Conservation (phyloP, 352 stramenopile species). For the Globisporangium parvum region DNA sequence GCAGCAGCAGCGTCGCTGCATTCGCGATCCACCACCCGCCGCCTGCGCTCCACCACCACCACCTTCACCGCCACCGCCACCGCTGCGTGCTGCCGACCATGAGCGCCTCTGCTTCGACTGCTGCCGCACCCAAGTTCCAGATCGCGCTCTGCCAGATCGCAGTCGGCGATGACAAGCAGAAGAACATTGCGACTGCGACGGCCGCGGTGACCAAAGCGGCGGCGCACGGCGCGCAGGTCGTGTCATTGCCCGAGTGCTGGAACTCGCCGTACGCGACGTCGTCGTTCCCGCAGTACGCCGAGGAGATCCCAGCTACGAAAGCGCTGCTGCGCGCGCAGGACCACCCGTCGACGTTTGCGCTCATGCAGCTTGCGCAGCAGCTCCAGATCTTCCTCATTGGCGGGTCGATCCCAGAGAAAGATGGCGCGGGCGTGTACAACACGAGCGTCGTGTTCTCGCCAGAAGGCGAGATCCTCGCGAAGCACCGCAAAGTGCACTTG, state of each 20-base stretch:
- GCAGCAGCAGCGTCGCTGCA: neutral
- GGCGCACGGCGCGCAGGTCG: slow-evolving; percentile 76
- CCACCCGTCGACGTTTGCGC: slow-evolving; percentile 82
- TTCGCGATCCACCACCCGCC: neutral
- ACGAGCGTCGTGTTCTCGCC: slow-evolving; percentile 97
- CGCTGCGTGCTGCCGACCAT: neutral
- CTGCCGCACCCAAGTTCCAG: slow-evolving; percentile 64
- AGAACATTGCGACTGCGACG: slow-evolving; percentile 78
- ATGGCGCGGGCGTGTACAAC: slow-evolving; percentile 95
- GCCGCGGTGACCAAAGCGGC: slow-evolving; percentile 61
- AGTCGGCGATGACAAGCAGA: slow-evolving; percentile 82
- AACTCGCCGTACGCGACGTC: slow-evolving; percentile 97
- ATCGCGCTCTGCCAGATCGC: slow-evolving; percentile 95
- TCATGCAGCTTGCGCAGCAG: slow-evolving; percentile 88
- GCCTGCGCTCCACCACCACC: neutral
- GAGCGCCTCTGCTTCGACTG: slow-evolving; percentile 5
- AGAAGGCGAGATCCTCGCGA: slow-evolving; percentile 92
- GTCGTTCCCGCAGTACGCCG: slow-evolving; percentile 97
- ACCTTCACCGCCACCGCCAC: neutral
- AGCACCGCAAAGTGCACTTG: slow-evolving; percentile 99
- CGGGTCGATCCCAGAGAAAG: slow-evolving; percentile 94
- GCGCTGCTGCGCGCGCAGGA: slow-evolving; percentile 41
- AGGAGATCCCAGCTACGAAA: slow-evolving; percentile 87
- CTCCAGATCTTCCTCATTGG: slow-evolving; percentile 94
- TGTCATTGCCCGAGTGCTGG: slow-evolving; percentile 94